A percentile compares a stretch with the other conserved stretches of the same genome.
Evolutionary conservation across 148 eudicot species (phyloP).

Genomic region (Cornus kousa): DNA sequence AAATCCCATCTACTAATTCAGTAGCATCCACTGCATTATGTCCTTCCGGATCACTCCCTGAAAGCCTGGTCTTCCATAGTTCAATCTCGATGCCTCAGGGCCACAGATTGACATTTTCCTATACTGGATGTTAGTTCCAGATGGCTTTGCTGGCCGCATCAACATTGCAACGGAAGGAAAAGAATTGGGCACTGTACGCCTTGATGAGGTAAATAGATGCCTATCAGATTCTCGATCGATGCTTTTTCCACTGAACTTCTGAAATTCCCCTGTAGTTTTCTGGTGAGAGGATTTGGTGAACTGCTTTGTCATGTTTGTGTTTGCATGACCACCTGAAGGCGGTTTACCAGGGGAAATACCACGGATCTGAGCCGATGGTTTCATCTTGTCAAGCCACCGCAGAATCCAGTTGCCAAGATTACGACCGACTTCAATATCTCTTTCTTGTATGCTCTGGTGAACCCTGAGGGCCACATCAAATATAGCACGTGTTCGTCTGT

Average conservation of each 20-base stretch:
- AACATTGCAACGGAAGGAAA: conserved; percentile 56
- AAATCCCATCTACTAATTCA: conserved; percentile 6
- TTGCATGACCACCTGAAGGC: conserved; percentile 28
- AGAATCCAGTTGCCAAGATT: conserved; percentile 82
- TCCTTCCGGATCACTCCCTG: conserved; percentile 56
- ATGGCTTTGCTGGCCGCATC: conserved; percentile 43
- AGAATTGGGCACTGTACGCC: conserved; percentile 46
- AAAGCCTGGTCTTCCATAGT: conserved; percentile 23
- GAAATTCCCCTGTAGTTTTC: conserved; percentile 30
- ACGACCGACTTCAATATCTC: conserved; percentile 77
- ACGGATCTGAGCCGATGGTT: conserved; percentile 84
- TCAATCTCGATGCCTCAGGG: conserved; percentile 25
- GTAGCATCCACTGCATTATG: conserved; percentile 64
- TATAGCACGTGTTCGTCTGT: conserved; percentile 67
- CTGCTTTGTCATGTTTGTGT: conserved; percentile 31
- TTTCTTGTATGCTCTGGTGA: conserved; percentile 70
- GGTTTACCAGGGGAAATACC: conserved; percentile 24
- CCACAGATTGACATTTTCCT: conserved; percentile 41
- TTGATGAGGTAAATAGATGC: conserved; percentile 55
- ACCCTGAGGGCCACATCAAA: conserved; percentile 70
- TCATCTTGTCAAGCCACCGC: conserved; percentile 62
- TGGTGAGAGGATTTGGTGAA: conserved; percentile 26
- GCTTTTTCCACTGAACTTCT: conserved; percentile 23
- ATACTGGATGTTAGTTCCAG: conserved; percentile 46
- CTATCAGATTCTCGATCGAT: conserved; percentile 43